A percentile compares a stretch with the other conserved stretches of the same genome.
phyloP scores from a whole-genome alignment of 2,329 filamentous ascomycete species.

The Colletotrichum scovillei region DNA sequence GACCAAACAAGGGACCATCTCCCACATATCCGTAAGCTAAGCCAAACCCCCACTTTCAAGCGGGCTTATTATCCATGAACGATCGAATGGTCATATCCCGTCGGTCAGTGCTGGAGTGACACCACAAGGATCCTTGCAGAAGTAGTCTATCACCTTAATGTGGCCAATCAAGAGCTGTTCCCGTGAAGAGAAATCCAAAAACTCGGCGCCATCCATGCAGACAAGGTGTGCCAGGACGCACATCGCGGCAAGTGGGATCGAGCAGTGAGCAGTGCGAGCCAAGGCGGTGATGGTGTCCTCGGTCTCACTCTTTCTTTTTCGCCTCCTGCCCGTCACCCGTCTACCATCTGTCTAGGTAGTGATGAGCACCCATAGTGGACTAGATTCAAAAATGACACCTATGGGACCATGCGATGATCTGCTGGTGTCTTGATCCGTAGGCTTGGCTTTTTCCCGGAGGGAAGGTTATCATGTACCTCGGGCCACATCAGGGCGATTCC shows the following conservation, averaged over 20 bases:
- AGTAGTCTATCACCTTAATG: neutral
- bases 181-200: neutral
- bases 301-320: slow-evolving; percentile 1
- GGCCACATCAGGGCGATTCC: neutral
- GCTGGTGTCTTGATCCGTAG: slow-evolving; percentile 10
- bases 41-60: slow-evolving; percentile 17
- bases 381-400: slow-evolving; percentile 11
- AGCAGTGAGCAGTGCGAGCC: neutral
- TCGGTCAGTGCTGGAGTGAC: slow-evolving; percentile 3
- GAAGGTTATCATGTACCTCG: slow-evolving; percentile 7
- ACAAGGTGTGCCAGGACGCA: slow-evolving; percentile 15
- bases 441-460: neutral
- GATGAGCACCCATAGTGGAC: slow-evolving; percentile 8
- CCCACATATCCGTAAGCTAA: slow-evolving; percentile 30
- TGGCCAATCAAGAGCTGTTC: slow-evolving; percentile 1
- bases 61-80: slow-evolving; percentile 24
- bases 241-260: slow-evolving; percentile 28
- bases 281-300: neutral
- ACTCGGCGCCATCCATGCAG: slow-evolving; percentile 8
- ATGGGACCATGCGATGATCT: slow-evolving; percentile 18
- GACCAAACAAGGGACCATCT: slow-evolving; percentile 8
- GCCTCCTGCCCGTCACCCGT: neutral
- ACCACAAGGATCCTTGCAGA: slow-evolving; percentile 24
- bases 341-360: neutral
- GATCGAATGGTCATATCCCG: slow-evolving; percentile 9